phyloP scores from a whole-genome alignment of 2,329 filamentous ascomycete species.

The Rhynchosporium secalis region DNA sequence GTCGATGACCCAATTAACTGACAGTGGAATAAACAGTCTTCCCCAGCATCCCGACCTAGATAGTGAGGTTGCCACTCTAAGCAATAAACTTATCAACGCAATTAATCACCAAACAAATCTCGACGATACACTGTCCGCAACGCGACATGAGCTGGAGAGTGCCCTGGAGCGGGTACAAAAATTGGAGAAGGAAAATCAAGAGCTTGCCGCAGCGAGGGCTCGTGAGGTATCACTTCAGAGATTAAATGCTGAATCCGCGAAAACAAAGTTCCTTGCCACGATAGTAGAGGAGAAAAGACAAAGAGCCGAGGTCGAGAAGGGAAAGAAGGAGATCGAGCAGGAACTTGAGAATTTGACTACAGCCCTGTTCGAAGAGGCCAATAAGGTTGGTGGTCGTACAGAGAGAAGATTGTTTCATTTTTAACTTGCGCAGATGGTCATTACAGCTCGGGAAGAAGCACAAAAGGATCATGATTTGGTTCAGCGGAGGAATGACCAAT shows the following conservation, averaged over 20 bases:
- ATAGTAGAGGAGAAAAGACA: slow-evolving; percentile 66
- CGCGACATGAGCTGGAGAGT: slow-evolving; percentile 78
- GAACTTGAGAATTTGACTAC: slow-evolving; percentile 89
- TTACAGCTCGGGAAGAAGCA: slow-evolving; percentile 84
- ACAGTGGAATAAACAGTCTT: slow-evolving; percentile 39
- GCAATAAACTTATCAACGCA: slow-evolving; percentile 93
- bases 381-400: slow-evolving; percentile 59
- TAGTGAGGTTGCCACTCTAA: slow-evolving; percentile 82
- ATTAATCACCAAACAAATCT: slow-evolving; percentile 95
- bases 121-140: slow-evolving; percentile 82
- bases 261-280: slow-evolving; percentile 56
- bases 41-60: slow-evolving; percentile 57
- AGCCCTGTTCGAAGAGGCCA: slow-evolving; percentile 96
- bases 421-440: slow-evolving; percentile 91
- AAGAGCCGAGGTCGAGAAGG: slow-evolving; percentile 67
- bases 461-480: slow-evolving; percentile 78
- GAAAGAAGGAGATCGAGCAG: slow-evolving; percentile 86
- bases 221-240: slow-evolving; percentile 76
- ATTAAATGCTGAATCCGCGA: slow-evolving; percentile 73
- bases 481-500: slow-evolving; percentile 82
- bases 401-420: slow-evolving; percentile 48
- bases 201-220: slow-evolving; percentile 68
- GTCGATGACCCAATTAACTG: slow-evolving; percentile 48
- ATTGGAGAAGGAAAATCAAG: slow-evolving; percentile 61
- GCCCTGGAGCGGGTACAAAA: slow-evolving; percentile 66